Conservation (phyloP, 768 basidiomycete genomes). For the Lactarius vividus region DNA sequence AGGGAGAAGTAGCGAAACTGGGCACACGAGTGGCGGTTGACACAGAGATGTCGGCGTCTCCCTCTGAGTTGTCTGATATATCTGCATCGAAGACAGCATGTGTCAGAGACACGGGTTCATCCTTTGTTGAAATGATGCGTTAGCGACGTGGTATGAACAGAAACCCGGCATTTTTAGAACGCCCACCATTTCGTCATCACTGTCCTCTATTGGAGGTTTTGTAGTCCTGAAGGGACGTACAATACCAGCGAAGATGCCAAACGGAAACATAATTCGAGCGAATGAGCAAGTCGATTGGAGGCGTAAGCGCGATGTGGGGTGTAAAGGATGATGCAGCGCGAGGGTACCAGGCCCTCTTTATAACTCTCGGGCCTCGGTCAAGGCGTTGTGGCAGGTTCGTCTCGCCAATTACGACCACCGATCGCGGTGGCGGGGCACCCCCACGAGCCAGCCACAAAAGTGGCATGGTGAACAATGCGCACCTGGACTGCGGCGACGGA, state of each 20-base stretch:
- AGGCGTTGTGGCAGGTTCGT: background rate
- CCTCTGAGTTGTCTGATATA: background rate
- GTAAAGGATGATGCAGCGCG: background rate
- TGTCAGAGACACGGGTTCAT: background rate
- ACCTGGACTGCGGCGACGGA: background rate
- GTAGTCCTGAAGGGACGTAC: slow-evolving; percentile 5
- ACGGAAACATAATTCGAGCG: slow-evolving; percentile 5
- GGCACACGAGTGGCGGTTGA: background rate
- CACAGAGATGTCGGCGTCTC: background rate
- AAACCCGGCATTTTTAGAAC: background rate
- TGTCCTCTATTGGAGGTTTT: slow-evolving; percentile 3
- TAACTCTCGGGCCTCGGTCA: background rate
- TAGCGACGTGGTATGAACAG: background rate
- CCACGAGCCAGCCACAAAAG: background rate
- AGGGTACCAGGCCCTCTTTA: background rate
- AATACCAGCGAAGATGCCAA: slow-evolving; percentile 5
- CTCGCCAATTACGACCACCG: background rate
- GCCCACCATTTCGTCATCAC: slow-evolving; percentile 17
- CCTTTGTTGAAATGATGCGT: slow-evolving; percentile 7
- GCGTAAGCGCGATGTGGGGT: background rate
- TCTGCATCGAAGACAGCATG: background rate
- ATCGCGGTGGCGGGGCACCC: background rate
- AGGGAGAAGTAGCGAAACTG: no score
- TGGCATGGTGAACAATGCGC: background rate
- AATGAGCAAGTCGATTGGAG: background rate